Conservation (phyloP, 2,329 filamentous ascomycete species). For the Hypoxylon sp. region DNA sequence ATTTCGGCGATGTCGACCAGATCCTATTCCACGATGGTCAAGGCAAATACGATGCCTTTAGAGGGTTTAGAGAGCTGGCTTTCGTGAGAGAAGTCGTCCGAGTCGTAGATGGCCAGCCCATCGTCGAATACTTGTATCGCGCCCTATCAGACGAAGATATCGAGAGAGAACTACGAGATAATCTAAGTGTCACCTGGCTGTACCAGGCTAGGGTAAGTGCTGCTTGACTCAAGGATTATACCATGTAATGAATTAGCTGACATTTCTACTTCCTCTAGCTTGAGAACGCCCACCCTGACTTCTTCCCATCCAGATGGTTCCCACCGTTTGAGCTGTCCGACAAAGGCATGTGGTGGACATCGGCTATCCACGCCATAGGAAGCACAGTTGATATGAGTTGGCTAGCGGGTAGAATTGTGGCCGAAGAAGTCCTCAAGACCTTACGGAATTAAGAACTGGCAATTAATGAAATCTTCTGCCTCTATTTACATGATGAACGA, state of each 20-base stretch:
- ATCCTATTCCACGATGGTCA: slow-evolving; percentile 31
- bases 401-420: slow-evolving; percentile 46
- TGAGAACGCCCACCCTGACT: slow-evolving; percentile 44
- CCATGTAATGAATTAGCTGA: background rate
- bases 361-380: slow-evolving; percentile 42
- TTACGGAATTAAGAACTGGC: slow-evolving; percentile 8
- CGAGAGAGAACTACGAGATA: slow-evolving; percentile 16
- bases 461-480: background rate
- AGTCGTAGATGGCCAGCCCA: background rate
- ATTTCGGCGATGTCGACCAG: slow-evolving; percentile 24
- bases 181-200: slow-evolving; percentile 39
- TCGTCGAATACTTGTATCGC: slow-evolving; percentile 42
- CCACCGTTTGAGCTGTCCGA: slow-evolving; percentile 42
- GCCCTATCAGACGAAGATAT: slow-evolving; percentile 31
- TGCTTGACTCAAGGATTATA: background rate
- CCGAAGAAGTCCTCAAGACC: slow-evolving; percentile 40
- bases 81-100: slow-evolving; percentile 34
- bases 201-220: slow-evolving; percentile 35
- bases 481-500: background rate
- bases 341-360: slow-evolving; percentile 49
- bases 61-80: slow-evolving; percentile 29
- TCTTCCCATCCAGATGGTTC: slow-evolving; percentile 33
- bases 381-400: slow-evolving; percentile 47
- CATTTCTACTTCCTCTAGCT: slow-evolving; percentile 32
- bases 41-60: slow-evolving; percentile 7